Conservation (phyloP, 106 monocot genomes). For the Acorus calamus region DNA sequence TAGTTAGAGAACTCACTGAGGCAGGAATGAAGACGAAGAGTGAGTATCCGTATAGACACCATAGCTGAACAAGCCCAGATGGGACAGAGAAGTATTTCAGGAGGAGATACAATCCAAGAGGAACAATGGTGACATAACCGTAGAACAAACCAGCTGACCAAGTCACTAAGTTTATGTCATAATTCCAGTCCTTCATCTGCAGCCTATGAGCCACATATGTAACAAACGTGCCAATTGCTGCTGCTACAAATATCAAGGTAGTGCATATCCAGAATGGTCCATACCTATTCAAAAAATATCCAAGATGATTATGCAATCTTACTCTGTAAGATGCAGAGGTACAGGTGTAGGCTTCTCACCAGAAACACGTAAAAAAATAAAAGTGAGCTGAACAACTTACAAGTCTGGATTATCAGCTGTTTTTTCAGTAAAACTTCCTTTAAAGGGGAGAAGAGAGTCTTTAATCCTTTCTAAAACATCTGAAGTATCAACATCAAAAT, state of each 20-base stretch:
- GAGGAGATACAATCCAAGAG: conserved; percentile 63
- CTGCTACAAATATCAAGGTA: conserved; percentile 85
- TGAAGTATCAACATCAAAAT: conserved; percentile 66
- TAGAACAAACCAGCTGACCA: conserved; percentile 95
- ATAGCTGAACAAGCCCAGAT: conserved; percentile 70
- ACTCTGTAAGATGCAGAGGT: neutral
- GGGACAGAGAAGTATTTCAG: conserved; percentile 94
- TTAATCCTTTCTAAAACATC: conserved; percentile 69
- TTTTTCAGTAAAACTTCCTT: conserved; percentile 50
- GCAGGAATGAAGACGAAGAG: conserved; percentile 91
- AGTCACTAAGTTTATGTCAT: conserved; percentile 80
- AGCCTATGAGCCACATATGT: conserved; percentile 83
- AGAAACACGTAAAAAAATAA: neutral
- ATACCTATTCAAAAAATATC: conserved; percentile 33
- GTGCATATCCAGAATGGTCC: conserved; percentile 99
- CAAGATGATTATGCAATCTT: neutral
- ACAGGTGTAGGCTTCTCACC: neutral
- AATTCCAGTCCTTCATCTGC: conserved; percentile 87
- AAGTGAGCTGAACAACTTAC: conserved; percentile 18
- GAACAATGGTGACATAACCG: conserved; percentile 74
- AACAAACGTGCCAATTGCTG: conserved; percentile 83
- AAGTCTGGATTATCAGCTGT: conserved; percentile 60
- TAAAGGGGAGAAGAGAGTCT: conserved; percentile 63
- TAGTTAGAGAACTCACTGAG: conserved; percentile 38
- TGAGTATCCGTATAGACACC: conserved; percentile 90